Evolutionary conservation across 139 green algal species (phyloP), one percentile per base, ranked within the genome.

Genomic region (Eudorina sp.): DNA sequence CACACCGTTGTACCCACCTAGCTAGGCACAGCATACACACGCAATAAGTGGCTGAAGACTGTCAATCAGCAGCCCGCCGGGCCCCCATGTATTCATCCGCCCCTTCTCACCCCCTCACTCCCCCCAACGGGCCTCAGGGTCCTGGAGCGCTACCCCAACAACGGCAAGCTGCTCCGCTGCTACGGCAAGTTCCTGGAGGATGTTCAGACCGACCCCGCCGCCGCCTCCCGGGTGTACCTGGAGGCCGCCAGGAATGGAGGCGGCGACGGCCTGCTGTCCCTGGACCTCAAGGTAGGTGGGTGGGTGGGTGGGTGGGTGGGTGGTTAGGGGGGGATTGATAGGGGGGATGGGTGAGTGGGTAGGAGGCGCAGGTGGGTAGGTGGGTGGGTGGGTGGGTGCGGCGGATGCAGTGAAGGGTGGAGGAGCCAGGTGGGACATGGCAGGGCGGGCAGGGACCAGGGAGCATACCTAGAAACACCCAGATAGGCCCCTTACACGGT

Each of bases 101-200:
- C n/a, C n/a, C n/a, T n/a, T 74, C 13, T 2, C 4, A 6, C 48
- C 2, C 34, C 27, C 43, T 29, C 11, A 1, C 27, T 48, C 14
- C 41, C 64, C 45, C 48, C 69, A 29, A 58, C 40, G 2, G 38
- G 18, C 53, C 34, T 23, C 18, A 55, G 83, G 29, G 81, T 93
- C 27, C 73, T 93, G 74, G 90, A 93, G 75, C 90, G 86, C 75
- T 93, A 93, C 75, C 90, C 90, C 64, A 86, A 69, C 55, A 91
- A 88, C 75, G 72, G 70, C 86, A 91, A 91, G 80, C 86, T 93
- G 72, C 88, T 86, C 13, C 69, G 76, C 41, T 88, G 70, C 70
- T 93, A 93, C 75, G 90, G 86, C 85, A 86, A 85, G 16, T 92
- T 92, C 80, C 76, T 89, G 66, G 90, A 92, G 79, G 90, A 93